Conservation (phyloP, 176 grass and related monocot genomes). For the Triticum urartu region DNA sequence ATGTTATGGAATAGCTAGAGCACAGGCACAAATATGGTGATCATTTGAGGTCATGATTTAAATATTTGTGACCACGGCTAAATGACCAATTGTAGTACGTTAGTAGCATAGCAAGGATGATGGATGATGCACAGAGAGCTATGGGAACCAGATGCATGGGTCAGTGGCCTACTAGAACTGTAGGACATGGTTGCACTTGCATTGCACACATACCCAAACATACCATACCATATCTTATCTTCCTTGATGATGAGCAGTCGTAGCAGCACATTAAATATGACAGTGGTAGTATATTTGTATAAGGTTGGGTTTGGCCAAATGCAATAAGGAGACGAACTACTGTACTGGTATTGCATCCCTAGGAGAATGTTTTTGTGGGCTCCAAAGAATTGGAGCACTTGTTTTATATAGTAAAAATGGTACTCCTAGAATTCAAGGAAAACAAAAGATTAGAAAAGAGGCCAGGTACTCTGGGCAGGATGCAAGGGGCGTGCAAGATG, state of each 20-base stretch:
- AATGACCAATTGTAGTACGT: background rate
- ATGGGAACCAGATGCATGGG: background rate
- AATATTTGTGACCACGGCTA: background rate
- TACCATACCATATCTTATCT: slow-evolving; percentile 39
- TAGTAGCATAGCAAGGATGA: background rate
- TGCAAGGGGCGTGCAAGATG: slow-evolving; percentile 28
- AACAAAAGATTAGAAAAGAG: background rate
- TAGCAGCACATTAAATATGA: slow-evolving; percentile 27
- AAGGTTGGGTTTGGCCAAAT: slow-evolving; percentile 5
- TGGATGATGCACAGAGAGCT: background rate
- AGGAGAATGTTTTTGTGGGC: slow-evolving; percentile 51
- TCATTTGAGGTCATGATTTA: background rate
- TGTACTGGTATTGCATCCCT: slow-evolving; percentile 3
- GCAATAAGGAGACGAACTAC: background rate
- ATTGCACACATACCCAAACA: slow-evolving; percentile 30
- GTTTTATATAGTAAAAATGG: background rate
- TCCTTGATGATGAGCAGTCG: background rate
- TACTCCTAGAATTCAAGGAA: background rate
- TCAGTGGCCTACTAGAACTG: slow-evolving; percentile 1
- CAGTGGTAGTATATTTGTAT: slow-evolving; percentile 10
- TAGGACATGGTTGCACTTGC: slow-evolving; percentile 30
- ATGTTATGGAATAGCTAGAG: background rate
- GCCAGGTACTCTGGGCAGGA: background rate
- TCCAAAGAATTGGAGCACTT: background rate
- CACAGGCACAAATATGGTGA: background rate